Evolutionary conservation across 768 basidiomycete species (phyloP).

Genomic region (Trametes sanguinea): DNA sequence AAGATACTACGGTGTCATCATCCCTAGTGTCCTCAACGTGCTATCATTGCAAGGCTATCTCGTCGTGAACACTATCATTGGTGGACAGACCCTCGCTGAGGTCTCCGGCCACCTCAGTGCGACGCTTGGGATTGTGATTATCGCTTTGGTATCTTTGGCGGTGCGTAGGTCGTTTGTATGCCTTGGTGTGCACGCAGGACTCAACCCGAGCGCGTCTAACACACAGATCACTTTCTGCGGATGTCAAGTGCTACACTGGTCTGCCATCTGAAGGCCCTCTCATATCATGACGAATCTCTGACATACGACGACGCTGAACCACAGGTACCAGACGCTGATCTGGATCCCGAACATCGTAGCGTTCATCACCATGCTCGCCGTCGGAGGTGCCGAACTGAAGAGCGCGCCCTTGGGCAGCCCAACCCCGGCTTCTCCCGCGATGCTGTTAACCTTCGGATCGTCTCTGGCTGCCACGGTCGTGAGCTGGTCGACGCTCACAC

Average conservation of each 20-base stretch:
- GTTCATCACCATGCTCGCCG: slow-evolving; percentile 40
- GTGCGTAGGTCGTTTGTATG: background rate
- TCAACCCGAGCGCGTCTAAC: too few relatives aligned
- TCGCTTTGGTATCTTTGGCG: slow-evolving; percentile 40
- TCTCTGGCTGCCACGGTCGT: slow-evolving; percentile 46
- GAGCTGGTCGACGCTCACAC: slow-evolving; percentile 43
- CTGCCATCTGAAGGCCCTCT: background rate
- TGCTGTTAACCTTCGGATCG: slow-evolving; percentile 46
- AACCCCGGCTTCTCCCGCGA: slow-evolving; percentile 34
- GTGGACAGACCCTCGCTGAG: slow-evolving; percentile 48
- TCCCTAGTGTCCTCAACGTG: slow-evolving; percentile 45
- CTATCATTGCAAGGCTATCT: slow-evolving; percentile 49
- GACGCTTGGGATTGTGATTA: slow-evolving; percentile 46
- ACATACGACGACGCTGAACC: slow-evolving; percentile 14
- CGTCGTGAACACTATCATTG: slow-evolving; percentile 50
- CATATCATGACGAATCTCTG: background rate
- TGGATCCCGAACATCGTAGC: slow-evolving; percentile 44
- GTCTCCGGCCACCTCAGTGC: slow-evolving; percentile 32
- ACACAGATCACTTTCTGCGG: slow-evolving; percentile 38
- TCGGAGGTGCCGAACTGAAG: slow-evolving; percentile 38
- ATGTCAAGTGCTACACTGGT: slow-evolving; percentile 38
- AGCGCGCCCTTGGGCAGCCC: slow-evolving; percentile 21
- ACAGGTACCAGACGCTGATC: slow-evolving; percentile 37
- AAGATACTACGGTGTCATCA: slow-evolving; percentile 44
- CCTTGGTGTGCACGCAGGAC: too few relatives aligned